phyloP scores from a whole-genome alignment of 148 eudicot genomes.

The Vaccinium macrocarpon region DNA sequence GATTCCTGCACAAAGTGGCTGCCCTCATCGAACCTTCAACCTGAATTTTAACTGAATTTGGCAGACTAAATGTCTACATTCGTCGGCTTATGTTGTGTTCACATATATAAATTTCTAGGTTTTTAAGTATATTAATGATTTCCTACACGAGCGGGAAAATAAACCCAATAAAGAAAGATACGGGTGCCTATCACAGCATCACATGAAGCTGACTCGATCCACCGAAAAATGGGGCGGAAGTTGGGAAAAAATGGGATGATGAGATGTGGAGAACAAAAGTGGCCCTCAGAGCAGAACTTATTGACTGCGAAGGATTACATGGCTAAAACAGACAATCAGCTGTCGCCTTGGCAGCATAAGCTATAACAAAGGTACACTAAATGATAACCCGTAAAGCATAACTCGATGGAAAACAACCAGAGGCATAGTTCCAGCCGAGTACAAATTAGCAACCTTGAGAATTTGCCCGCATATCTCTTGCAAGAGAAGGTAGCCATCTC shows the following conservation, averaged over 20 bases:
- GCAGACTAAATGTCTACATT: neutral
- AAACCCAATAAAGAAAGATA: neutral
- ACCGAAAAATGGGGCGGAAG: neutral
- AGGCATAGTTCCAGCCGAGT: neutral
- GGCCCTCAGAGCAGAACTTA: neutral
- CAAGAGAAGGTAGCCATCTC: slow-evolving; percentile 74
- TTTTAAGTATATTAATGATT: neutral
- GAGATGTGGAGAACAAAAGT: neutral
- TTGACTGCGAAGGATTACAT: neutral
- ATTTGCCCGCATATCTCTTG: slow-evolving; percentile 52
- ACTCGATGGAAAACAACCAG: neutral
- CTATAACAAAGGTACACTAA: neutral
- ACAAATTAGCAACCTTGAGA: slow-evolving; percentile 9
- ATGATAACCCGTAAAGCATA: neutral
- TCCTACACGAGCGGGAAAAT: neutral
- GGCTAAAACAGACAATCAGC: neutral
- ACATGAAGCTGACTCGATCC: neutral
- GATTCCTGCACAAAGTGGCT: neutral
- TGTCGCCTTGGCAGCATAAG: neutral
- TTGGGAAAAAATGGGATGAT: neutral
- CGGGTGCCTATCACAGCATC: neutral
- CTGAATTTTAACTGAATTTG: neutral
- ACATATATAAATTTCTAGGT: neutral
- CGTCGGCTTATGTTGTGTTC: neutral
- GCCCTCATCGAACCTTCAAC: neutral